A percentile compares a stretch with the other conserved stretches of the same genome.
Conservation (phyloP, 768 basidiomycete species). For the Russula sp. region DNA sequence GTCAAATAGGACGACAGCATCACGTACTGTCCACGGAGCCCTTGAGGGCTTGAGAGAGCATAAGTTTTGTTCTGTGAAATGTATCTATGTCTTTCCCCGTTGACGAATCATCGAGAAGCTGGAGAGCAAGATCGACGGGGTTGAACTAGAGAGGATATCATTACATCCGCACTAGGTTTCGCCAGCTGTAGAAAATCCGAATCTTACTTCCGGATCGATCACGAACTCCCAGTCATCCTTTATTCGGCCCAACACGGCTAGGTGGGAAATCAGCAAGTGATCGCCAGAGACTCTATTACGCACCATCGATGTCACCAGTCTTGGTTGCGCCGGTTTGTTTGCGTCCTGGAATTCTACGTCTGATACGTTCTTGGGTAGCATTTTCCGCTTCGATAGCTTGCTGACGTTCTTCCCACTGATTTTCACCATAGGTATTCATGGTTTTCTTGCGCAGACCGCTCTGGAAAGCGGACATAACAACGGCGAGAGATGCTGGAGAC, state of each 20-base stretch:
- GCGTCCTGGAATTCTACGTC: constrained; percentile 57
- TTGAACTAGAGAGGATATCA: constrained; percentile 59
- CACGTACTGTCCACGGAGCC: constrained; percentile 80
- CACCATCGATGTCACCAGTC: constrained; percentile 82
- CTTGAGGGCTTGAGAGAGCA: constrained; percentile 73
- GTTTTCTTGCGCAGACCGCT: constrained; percentile 50
- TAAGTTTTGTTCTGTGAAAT: constrained; percentile 66
- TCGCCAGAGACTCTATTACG: background rate
- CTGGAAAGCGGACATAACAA: constrained; percentile 65
- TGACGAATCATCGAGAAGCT: constrained; percentile 73
- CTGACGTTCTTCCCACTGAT: constrained; percentile 52
- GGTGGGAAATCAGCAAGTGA: background rate
- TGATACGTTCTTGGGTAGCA: constrained; percentile 59
- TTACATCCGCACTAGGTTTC: background rate
- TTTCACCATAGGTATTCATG: constrained; percentile 47
- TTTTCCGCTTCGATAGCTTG: constrained; percentile 58
- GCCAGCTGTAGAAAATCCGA: background rate
- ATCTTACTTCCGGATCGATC: constrained; percentile 66
- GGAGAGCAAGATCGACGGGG: constrained; percentile 86
- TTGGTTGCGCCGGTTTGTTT: constrained; percentile 45
- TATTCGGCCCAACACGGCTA: constrained; percentile 81
- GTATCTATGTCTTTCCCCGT: constrained; percentile 68
- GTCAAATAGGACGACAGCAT: constrained; percentile 16
- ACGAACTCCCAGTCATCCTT: constrained; percentile 88
- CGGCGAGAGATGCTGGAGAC: constrained; percentile 25